Evolutionary conservation across 306 rosid species (phyloP).

Genomic region (Leucaena leucocephala): DNA sequence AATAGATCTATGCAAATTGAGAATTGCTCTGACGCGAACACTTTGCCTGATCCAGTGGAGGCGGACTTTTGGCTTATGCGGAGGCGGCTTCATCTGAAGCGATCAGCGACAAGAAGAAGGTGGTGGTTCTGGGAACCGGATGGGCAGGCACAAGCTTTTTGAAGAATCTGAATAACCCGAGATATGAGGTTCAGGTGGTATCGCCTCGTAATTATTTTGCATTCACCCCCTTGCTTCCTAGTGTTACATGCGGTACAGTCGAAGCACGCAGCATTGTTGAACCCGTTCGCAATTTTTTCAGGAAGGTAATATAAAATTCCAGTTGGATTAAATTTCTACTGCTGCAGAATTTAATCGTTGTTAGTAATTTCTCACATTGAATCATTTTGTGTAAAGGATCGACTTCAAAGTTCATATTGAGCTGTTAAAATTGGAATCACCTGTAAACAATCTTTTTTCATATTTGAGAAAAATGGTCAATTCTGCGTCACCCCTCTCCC

Average conservation of each 20-base stretch:
- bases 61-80: conserved; percentile 66
- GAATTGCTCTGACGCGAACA: not conserved
- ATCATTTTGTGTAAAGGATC: not conserved
- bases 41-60: conserved; percentile 63
- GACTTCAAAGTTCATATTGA: no score
- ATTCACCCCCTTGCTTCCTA: conserved; percentile 91
- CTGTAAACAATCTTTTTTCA: no score
- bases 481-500: no score
- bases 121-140: conserved; percentile 95
- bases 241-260: conserved; percentile 91
- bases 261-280: conserved; percentile 95
- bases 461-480: no score
- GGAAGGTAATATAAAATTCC: conserved; percentile 51
- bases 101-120: conserved; percentile 56
- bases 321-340: not conserved
- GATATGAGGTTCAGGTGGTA: conserved; percentile 78
- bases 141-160: conserved; percentile 95
- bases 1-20: conserved; percentile 19
- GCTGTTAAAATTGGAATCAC: no score
- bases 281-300: conserved; percentile 76
- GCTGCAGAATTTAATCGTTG: not conserved
- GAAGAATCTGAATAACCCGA: conserved; percentile 65
- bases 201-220: conserved; percentile 96
- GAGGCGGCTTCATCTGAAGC: conserved; percentile 48
- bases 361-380: not conserved